Evolutionary conservation across 2,329 filamentous ascomycete genomes (phyloP), one percentile per base, ranked within the genome.

Genomic region (Microcyclosporella mali): DNA sequence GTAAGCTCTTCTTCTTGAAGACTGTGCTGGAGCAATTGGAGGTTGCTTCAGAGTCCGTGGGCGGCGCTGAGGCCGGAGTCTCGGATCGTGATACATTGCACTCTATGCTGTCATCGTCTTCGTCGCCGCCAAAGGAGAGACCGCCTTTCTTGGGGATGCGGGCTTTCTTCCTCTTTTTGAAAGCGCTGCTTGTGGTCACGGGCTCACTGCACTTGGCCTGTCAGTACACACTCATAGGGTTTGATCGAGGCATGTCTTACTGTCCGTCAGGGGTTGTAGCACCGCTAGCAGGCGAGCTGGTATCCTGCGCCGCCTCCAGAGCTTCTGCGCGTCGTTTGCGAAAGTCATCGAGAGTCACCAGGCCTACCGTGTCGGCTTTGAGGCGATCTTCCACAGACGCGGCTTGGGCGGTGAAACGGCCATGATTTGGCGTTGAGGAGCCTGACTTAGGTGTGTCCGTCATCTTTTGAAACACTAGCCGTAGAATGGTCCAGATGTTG

Each of bases 261-360:
- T 78, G 73, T 64, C 81, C 78, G 33, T 69, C 66, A 30, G 76
- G 74, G 30, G 75, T 79, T 32, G 66, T 70, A 25, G 70, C 67
- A 41, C 75, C 71, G 40, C 84, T 59, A 82, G 80, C 10, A 79
- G 82, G 35, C 15, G 50, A 42, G 33, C 46, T 53, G 29, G 40
- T 48, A 40, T 56, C 54, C 58, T 92, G 87, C 58, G 85, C 79
- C 60, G 92, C 87, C 60, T 95, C 90, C 36, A 95, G 72, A n/a
- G 89, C 87, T 66, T 95, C 88, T 56, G 88, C 89, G 66, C 90
- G 87, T 46, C 92, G 82, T 70, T 98, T 97, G 66, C 90, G 88
- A 66, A 94, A 97, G 63, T 97, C 92, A 52, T 86, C 88, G 33
- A 95, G 81, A 45, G 86, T 80, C 40, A 97, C 90, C 2, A 98